Evolutionary conservation across 805 yeast species (phyloP), one percentile per base, ranked within the genome.

Genomic region (Alloascoidea hylecoeti): DNA sequence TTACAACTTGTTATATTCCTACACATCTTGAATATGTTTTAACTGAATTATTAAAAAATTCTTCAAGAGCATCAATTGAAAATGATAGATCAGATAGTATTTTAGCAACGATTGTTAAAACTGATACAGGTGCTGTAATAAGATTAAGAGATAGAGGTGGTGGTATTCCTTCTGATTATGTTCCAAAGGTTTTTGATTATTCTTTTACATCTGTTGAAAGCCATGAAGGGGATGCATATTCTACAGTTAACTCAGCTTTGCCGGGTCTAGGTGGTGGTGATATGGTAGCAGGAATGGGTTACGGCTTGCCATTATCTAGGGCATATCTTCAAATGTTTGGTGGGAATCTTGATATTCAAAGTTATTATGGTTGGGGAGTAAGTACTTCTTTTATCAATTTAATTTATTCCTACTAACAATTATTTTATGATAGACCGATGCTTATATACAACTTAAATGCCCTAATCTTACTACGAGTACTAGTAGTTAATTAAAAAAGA

Each of bases 221-320:
- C 3, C 63, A 66, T 15, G 79, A 73, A 41, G 75, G 74, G 3
- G 80, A 58, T 48, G 64, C 63, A 46, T 46, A 65, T 55, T 41
- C 53, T n/a, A 75, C 82, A 0, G 56, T 76, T 40, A 79, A 80
- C 48, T 71, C 71, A 18, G 76, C 80, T 23, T 88, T n/a, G n/a
- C n/a, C 86, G 0, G 88, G 86, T 2, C 13, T 23, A 9, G 66
- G 68, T 16, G 78, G 78, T 1, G 79, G 82, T 1, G 64, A 66
- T 35, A 66, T 68, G 16, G 70, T 89, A 27, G 95, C 96, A 0
- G 98, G 98, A 0, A 81, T 92, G 82, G 97, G 97, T 0, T 89
- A 85, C 52, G 98, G 98, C 0, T 57, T 89, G 39, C 97, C 97
- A 4, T 61, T 89, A 44, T 81, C 88, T 42, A 62, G 73, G 47